These are phyloP conservation scores for Xylaria digitata DNA, from an alignment of 2,329 filamentous ascomycete species.

Conservation along the genomic window DNA sequence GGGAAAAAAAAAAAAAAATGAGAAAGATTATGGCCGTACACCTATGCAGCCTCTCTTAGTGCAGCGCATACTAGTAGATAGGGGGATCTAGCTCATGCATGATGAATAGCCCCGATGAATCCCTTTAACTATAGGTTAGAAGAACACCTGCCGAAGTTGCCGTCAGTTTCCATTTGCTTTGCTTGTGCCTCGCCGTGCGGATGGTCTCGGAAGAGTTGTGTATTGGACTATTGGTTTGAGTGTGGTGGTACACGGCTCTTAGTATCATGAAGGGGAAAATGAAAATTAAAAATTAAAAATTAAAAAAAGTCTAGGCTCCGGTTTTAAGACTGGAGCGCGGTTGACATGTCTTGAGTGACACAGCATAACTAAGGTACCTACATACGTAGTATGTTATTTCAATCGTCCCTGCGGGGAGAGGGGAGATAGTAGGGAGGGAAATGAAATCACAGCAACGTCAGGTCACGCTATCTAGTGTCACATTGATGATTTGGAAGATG, in stretches of 20 bases:
- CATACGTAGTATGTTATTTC: slow-evolving; percentile 1
- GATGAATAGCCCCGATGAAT: slow-evolving; percentile 3
- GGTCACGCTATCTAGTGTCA: slow-evolving; percentile 36
- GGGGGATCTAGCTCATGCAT: slow-evolving; percentile 2
- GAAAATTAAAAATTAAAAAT: background rate
- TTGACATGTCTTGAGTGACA: slow-evolving; percentile 22
- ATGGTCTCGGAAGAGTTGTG: slow-evolving; percentile 1
- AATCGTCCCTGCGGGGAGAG: slow-evolving; percentile 22
- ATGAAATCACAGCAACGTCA: slow-evolving; percentile 34
- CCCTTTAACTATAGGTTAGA: slow-evolving; percentile 3
- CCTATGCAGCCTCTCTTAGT: slow-evolving; percentile 4
- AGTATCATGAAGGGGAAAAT: background rate
- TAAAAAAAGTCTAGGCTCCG: slow-evolving; percentile 16
- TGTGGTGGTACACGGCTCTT: background rate
- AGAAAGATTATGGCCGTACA: background rate
- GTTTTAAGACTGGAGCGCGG: slow-evolving; percentile 16
- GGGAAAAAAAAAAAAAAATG: background rate
- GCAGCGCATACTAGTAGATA: background rate
- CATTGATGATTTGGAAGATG: slow-evolving; percentile 36
- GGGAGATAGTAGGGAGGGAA: slow-evolving; percentile 9
- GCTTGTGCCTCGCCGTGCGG: slow-evolving; percentile 2
- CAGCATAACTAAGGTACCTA: slow-evolving; percentile 6
- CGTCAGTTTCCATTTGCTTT: slow-evolving; percentile 7
- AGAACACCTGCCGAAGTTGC: slow-evolving; percentile 25
- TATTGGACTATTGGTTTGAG: slow-evolving; percentile 6